Evolutionary conservation across 2,329 filamentous ascomycete species (phyloP).

Genomic region (Cordyceps farinosa): DNA sequence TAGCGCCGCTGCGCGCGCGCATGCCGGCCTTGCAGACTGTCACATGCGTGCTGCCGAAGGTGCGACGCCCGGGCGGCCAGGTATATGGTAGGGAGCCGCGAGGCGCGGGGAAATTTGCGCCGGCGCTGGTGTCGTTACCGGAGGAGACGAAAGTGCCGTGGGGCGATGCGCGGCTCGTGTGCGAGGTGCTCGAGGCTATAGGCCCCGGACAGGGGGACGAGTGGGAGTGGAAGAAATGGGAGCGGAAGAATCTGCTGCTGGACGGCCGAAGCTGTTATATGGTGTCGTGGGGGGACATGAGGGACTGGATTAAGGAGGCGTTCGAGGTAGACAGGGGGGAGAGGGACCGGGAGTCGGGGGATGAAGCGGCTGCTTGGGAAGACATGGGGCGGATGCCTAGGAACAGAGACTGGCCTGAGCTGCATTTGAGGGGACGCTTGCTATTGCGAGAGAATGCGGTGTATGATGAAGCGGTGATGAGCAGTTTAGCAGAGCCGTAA

Average conservation of each 20-base stretch:
- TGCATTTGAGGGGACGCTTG: neutral
- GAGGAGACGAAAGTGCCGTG: neutral
- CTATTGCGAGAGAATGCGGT: neutral
- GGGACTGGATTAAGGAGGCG: neutral
- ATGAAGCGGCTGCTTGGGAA: too few relatives aligned
- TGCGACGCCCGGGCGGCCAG: neutral
- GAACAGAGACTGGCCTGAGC: neutral
- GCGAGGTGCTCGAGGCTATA: neutral
- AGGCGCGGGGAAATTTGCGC: neutral
- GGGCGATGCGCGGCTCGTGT: neutral
- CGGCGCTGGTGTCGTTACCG: conserved; percentile 6
- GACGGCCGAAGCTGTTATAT: neutral
- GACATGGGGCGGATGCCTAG: too few relatives aligned
- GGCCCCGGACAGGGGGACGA: neutral
- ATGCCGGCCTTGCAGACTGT: conserved; percentile 4
- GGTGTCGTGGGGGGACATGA: neutral
- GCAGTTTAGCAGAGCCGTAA: neutral
- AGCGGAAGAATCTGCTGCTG: neutral
- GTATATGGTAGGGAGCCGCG: conserved; percentile 9
- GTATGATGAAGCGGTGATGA: neutral
- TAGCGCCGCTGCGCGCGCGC: conserved; percentile 1
- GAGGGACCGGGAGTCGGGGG: too few relatives aligned
- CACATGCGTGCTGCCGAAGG: conserved; percentile 10
- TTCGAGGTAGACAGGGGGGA: neutral
- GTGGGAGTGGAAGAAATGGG: neutral